Evolutionary conservation across 2,329 filamentous ascomycete genomes (phyloP).

Genomic region (Talaromyces islandicus): DNA sequence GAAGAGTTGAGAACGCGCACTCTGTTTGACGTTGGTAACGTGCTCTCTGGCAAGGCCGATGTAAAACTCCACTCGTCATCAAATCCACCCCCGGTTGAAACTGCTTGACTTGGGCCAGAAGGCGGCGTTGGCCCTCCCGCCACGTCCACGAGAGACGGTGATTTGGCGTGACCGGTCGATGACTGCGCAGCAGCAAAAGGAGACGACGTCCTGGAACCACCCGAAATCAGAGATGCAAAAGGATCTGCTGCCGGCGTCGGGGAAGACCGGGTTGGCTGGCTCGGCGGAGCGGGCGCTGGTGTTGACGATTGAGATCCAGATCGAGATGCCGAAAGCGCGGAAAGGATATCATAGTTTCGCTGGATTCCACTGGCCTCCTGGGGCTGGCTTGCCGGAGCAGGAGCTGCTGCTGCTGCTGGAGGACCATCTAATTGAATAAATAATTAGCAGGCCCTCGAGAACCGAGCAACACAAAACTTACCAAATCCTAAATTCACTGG

Average conservation of each 20-base stretch:
- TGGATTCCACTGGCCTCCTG: conserved; percentile 21
- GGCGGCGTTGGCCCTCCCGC: conserved; percentile 11
- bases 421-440: conserved; percentile 12
- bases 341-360: conserved; percentile 54
- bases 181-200: conserved; percentile 26
- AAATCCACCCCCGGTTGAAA: conserved; percentile 22
- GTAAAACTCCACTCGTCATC: conserved; percentile 96
- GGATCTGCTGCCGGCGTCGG: conserved; percentile 47
- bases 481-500: conserved; percentile 73
- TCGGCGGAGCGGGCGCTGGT: conserved; percentile 38
- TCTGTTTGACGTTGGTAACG: conserved; percentile 56
- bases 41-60: conserved; percentile 67
- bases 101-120: conserved; percentile 15
- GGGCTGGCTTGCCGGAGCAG: conserved; percentile 27
- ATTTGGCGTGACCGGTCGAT: conserved; percentile 14
- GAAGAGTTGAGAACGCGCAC: conserved; percentile 63
- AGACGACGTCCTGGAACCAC: conserved; percentile 44
- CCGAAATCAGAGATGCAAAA: conserved; percentile 54
- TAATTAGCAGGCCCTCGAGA: background rate
- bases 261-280: conserved; percentile 29
- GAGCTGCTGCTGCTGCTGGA: conserved; percentile 27
- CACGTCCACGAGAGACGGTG: conserved; percentile 30
- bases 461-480: background rate
- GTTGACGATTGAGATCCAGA: conserved; percentile 45
- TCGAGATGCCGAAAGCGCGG: conserved; percentile 43